Evolutionary conservation across 176 grass and related monocot species (phyloP).

Genomic region (Phragmites australis): DNA sequence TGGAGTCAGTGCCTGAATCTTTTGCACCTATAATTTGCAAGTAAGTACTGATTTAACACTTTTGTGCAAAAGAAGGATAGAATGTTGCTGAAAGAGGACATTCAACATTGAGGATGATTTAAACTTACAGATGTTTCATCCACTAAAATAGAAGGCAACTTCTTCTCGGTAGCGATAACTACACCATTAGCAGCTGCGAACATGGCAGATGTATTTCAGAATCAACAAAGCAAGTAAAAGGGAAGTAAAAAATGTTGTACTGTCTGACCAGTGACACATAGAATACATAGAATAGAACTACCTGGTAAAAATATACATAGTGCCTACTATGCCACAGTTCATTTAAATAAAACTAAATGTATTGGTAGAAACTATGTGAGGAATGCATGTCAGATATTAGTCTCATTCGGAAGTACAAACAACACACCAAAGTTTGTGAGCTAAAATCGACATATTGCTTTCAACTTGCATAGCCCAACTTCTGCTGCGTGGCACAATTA

Average conservation of each 20-base stretch:
- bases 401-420: conserved; percentile 4
- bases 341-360: conserved; percentile 1
- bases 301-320: not conserved
- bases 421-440: not conserved
- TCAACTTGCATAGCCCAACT: not conserved
- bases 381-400: not conserved
- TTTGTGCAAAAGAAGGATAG: not conserved
- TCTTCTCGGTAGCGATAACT: conserved; percentile 82
- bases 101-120: not conserved
- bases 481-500: not conserved
- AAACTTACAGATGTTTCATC: conserved; percentile 79
- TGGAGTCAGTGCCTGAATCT: conserved; percentile 86
- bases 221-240: conserved; percentile 15
- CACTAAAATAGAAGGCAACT: conserved; percentile 80
- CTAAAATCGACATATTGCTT: not conserved
- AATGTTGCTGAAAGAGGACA: not conserved
- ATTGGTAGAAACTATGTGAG: not conserved
- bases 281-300: conserved; percentile 10
- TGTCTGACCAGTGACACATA: not conserved
- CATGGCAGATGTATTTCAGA: conserved; percentile 12
- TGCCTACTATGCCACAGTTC: not conserved
- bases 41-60: conserved; percentile 9
- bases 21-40: conserved; percentile 72
- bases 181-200: conserved; percentile 80
- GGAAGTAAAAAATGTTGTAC: not conserved